Percentiles rank a stretch among this genome's conserved stretches.
These are phyloP conservation scores for Scheffersomyces insectosa DNA, from an alignment of 1,139 yeast genomes.

Conservation along the genomic window DNA sequence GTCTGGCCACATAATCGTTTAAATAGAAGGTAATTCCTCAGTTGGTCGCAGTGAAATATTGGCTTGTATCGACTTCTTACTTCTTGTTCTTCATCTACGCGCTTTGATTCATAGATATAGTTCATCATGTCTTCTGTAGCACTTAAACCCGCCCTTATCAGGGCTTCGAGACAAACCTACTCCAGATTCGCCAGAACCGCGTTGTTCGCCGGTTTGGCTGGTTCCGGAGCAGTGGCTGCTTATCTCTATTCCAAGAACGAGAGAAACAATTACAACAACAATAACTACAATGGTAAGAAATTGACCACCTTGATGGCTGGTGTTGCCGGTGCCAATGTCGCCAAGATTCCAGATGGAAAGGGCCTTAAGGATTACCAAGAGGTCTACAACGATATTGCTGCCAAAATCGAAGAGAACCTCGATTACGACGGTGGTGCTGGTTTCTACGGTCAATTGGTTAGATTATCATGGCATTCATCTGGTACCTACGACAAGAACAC, in stretches of 20 bases:
- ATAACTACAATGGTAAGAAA: slow-evolving; percentile 4
- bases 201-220: slow-evolving; percentile 21
- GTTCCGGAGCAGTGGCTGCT: slow-evolving; percentile 24
- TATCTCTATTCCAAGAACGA: slow-evolving; percentile 11
- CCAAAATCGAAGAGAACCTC: slow-evolving; percentile 70
- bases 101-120: too few species aligned
- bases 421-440: slow-evolving; percentile 76
- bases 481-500: slow-evolving; percentile 66
- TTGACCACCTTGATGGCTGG: slow-evolving; percentile 19
- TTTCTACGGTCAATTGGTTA: slow-evolving; percentile 60
- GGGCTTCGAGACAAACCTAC: slow-evolving; percentile 6
- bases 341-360: slow-evolving; percentile 25
- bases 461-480: slow-evolving; percentile 77
- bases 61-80: too few species aligned
- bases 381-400: slow-evolving; percentile 78
- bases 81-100: too few species aligned
- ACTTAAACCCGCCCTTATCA: slow-evolving; percentile 12
- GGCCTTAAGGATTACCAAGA: slow-evolving; percentile 63
- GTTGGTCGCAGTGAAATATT: too few species aligned
- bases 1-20: too few species aligned
- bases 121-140: slow-evolving; percentile 18
- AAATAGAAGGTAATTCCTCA: too few species aligned
- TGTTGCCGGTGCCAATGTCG: slow-evolving; percentile 21
- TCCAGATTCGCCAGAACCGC: slow-evolving; percentile 7
- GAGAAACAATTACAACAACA: slow-evolving; percentile 10